Conservation (phyloP, 2,329 filamentous ascomycete species). For the Penicillium sp. region DNA sequence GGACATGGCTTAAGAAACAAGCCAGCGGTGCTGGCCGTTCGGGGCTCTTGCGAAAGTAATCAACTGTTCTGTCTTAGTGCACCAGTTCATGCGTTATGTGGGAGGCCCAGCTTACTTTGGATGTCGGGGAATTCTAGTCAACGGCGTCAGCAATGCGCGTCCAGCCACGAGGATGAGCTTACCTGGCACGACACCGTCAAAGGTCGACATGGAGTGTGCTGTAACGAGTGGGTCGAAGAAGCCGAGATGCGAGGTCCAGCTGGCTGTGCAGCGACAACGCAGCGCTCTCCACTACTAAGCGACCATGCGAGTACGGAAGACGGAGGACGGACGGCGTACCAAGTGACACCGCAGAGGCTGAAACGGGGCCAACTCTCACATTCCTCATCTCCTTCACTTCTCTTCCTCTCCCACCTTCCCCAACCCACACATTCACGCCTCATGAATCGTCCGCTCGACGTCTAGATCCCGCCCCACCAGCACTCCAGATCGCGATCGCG, state of each 20-base stretch:
- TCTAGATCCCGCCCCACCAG: constrained; percentile 5
- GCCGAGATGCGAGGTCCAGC: constrained; percentile 5
- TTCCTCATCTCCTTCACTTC: background rate
- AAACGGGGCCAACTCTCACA: background rate
- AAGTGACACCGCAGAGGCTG: background rate
- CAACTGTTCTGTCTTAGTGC: constrained; percentile 54
- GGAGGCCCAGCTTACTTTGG: constrained; percentile 50
- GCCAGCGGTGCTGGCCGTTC: constrained; percentile 64
- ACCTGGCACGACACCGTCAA: constrained; percentile 33
- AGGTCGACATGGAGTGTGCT: constrained; percentile 31
- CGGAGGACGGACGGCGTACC: no score
- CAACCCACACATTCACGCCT: background rate
- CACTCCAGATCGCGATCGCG: no score
- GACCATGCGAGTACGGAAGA: no score
- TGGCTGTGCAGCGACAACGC: constrained; percentile 15
- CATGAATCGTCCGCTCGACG: constrained; percentile 1
- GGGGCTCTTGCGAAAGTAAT: constrained; percentile 68
- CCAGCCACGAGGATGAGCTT: constrained; percentile 3
- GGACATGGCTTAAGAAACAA: constrained; percentile 88
- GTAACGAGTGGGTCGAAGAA: background rate
- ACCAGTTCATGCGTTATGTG: background rate
- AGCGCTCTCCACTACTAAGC: constrained; percentile 13
- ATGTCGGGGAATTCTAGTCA: constrained; percentile 72
- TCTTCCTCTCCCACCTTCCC: background rate
- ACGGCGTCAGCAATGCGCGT: background rate